A percentile compares a stretch with the other conserved stretches of the same genome.
Conservation (phyloP, 345 rosid species). For the Eucalyptus marginata region DNA sequence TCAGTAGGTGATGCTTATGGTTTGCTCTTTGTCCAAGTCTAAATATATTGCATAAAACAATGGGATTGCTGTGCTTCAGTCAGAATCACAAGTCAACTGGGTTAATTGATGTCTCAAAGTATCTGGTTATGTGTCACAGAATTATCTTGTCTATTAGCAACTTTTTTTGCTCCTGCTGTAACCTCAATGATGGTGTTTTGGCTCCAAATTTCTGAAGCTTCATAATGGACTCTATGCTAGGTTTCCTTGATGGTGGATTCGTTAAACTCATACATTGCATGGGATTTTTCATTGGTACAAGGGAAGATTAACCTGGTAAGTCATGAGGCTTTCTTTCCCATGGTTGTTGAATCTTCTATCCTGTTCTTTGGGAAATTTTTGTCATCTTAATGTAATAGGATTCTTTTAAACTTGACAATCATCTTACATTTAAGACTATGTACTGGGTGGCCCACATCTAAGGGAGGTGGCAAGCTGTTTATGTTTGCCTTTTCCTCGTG, state of each 20-base stretch:
- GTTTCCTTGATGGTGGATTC: constrained; percentile 78
- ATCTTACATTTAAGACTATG: background rate
- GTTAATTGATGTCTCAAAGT: background rate
- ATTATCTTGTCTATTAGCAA: background rate
- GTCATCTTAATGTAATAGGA: background rate
- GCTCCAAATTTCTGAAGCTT: background rate
- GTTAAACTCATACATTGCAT: constrained; percentile 84
- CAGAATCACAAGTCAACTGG: background rate
- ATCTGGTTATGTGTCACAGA: background rate
- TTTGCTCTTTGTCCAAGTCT: background rate
- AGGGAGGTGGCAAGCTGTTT: background rate
- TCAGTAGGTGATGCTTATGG: background rate
- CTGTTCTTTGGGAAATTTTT: background rate
- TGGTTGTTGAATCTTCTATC: background rate
- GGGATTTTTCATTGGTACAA: constrained; percentile 87
- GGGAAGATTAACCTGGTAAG: constrained; percentile 78
- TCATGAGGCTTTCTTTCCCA: constrained; percentile 1
- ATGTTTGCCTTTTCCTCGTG: background rate
- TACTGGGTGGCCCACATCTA: background rate
- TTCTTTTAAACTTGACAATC: background rate
- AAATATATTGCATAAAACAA: background rate
- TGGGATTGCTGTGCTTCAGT: background rate
- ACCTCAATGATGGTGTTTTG: background rate
- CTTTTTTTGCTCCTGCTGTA: background rate
- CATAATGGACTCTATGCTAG: constrained; percentile 7